Conservation (phyloP, 345 rosid genomes). For the Barbarea vulgaris region DNA sequence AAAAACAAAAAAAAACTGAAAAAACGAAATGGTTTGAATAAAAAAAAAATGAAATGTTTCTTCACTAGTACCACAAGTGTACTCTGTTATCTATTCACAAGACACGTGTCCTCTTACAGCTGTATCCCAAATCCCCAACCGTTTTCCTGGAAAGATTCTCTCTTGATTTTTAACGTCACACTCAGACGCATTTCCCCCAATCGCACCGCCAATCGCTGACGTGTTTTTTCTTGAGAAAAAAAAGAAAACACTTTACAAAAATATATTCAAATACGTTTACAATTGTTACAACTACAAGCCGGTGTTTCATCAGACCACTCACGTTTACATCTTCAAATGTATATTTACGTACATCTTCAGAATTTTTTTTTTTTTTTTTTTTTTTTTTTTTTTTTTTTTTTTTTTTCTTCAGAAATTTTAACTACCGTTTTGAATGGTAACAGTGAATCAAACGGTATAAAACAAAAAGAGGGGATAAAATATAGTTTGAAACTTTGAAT, state of each 20-base stretch:
- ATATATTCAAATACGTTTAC: not conserved
- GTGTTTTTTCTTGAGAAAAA: not conserved
- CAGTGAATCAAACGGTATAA: too few relatives aligned
- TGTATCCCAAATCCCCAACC: constrained; percentile 77
- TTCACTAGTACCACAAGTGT: constrained; percentile 38
- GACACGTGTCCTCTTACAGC: constrained; percentile 80
- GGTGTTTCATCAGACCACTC: constrained; percentile 26
- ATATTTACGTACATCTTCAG: constrained; percentile 8
- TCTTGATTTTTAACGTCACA: constrained; percentile 53
- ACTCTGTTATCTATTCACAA: not conserved
- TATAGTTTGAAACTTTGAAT: too few relatives aligned
- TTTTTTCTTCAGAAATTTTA: too few relatives aligned
- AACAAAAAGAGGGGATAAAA: too few relatives aligned
- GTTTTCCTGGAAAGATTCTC: constrained; percentile 58
- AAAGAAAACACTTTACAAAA: not conserved
- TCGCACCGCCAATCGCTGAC: constrained; percentile 33
- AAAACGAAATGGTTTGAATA: constrained; percentile 22
- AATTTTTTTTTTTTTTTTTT: too few relatives aligned
- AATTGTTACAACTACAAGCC: constrained; percentile 27
- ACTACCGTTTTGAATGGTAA: too few relatives aligned
- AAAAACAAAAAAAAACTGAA: not conserved
- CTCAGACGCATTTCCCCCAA: constrained; percentile 25
- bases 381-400: too few relatives aligned
- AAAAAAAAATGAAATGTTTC: constrained; percentile 24
- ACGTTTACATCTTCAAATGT: constrained; percentile 17